Conservation (phyloP, 345 rosid genomes). For the Citrus mangshanensis region DNA sequence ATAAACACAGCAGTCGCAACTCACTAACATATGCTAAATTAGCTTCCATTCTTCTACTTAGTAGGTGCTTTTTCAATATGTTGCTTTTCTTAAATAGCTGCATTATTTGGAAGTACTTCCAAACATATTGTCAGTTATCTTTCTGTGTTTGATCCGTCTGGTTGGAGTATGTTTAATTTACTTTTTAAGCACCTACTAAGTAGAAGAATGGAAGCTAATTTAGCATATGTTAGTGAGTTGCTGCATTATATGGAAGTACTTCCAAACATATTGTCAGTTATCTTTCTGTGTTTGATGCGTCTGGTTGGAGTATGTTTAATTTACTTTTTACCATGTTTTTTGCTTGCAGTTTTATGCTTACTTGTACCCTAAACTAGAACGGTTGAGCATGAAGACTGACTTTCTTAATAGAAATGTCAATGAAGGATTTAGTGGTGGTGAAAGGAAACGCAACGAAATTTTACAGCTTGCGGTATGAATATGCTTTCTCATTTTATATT, state of each 20-base stretch:
- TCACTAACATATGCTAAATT: neutral
- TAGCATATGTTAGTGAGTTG: too few species aligned
- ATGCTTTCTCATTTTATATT: neutral
- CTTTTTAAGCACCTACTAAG: too few species aligned
- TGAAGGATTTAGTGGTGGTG: constrained; percentile 99
- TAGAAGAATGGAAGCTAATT: too few species aligned
- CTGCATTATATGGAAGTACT: neutral
- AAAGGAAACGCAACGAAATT: constrained; percentile 94
- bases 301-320: neutral
- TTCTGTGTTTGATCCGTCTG: neutral
- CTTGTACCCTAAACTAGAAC: constrained; percentile 71
- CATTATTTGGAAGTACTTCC: neutral
- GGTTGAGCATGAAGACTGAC: constrained; percentile 86
- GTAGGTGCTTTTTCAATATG: neutral
- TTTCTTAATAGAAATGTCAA: constrained; percentile 95
- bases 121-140: neutral
- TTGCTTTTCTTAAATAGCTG: neutral
- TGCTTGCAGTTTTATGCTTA: constrained; percentile 77
- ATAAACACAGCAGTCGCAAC: neutral
- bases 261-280: neutral
- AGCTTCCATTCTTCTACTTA: neutral
- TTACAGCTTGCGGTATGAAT: constrained; percentile 81
- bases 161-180: neutral
- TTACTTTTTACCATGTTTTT: constrained; percentile 9
- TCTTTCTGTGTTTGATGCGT: neutral